Base-by-base conservation (phyloP, 768 basidiomycete genomes). In the Clitopilus passeckerianus region DNA sequence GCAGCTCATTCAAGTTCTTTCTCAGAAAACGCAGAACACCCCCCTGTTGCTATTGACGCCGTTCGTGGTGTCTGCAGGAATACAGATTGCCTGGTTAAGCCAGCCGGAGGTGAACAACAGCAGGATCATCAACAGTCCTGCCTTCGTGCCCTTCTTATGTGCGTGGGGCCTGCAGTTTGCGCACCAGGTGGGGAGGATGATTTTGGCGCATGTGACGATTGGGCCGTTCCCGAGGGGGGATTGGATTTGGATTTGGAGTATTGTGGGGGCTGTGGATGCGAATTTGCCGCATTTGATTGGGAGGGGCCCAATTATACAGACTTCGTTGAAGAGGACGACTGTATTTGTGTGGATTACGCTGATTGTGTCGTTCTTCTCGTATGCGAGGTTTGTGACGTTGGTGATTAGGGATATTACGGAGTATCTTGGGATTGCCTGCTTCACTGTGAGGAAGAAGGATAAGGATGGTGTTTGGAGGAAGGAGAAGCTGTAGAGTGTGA, bases 151-250 rank as follows among this genome's bases (percentile, higher is more conserved):
- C 2, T 97, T 95, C 77, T 72, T 95, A 16, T 89, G 86, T 66
- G 87, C 91, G 18, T 98, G 95, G 95, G 96, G 95, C n/a, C 71
- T 91, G 56, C 90, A 91, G 71, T 92, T 93, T 64, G 89, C 90
- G 27, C 91, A 92, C 63, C 89, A 95, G 69, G 95, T 97, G 35
- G 93, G 93, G 10, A 78, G 89, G 64, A 90, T 98, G 80, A 98
- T 98, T 66, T 75, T 97, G 52, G 91, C 95, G 0, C 97, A 98
- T 71, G 86, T 97, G 27, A 95, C 95, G 56, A 86, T 85, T 62
- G 77, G 81, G 46, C 75, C 84, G 5, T 96, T 98, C 77, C 97
- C 97, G 0, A 77, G 81, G 68, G 95, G 90, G 85, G 91, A 95
- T 69, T 84, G 82, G 67, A 84, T 95, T 70, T 95, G 95, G 87